Evolutionary conservation across 805 yeast species (phyloP).

Genomic region (Diddensiella santjacobensis): DNA sequence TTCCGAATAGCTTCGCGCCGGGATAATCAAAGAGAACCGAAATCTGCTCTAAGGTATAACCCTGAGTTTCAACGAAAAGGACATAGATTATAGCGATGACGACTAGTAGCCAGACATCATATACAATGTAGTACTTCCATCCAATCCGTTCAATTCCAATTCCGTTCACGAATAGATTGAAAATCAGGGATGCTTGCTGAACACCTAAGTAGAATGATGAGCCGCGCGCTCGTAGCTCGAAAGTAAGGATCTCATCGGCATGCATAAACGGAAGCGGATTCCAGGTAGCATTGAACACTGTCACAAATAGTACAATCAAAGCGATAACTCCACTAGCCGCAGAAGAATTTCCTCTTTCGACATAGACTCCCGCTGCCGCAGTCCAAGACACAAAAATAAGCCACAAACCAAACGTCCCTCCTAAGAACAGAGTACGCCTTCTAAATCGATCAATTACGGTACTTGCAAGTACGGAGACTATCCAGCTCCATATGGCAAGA

Average conservation of each 20-base stretch:
- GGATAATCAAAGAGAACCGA: constrained; percentile 40
- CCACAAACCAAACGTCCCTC: constrained; percentile 7
- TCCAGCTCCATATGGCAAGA: not conserved
- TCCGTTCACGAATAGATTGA: constrained; percentile 35
- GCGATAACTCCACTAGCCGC: constrained; percentile 8
- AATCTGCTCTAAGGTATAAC: constrained; percentile 43
- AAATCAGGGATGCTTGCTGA: constrained; percentile 12
- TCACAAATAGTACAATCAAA: constrained; percentile 68
- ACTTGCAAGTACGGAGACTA: not conserved
- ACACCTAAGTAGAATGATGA: constrained; percentile 45
- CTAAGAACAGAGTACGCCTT: constrained; percentile 10
- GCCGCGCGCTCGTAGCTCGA: constrained; percentile 76
- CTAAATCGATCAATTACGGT: constrained; percentile 14
- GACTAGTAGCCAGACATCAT: constrained; percentile 18
- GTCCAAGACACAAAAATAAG: constrained; percentile 10
- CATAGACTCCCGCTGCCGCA: not conserved
- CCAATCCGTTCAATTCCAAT: constrained; percentile 40
- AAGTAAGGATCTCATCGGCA: constrained; percentile 79
- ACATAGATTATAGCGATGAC: constrained; percentile 34
- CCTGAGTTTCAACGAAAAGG: constrained; percentile 42
- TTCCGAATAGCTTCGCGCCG: no score
- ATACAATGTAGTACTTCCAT: constrained; percentile 45
- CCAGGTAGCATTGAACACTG: constrained; percentile 79
- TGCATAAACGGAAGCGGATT: constrained; percentile 87
- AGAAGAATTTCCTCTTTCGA: constrained; percentile 9